Percentiles rank a stretch among this genome's conserved stretches.
These are phyloP conservation scores for Gynandropsis gynandra DNA, from an alignment of 345 rosid species.

Conservation along the genomic window DNA sequence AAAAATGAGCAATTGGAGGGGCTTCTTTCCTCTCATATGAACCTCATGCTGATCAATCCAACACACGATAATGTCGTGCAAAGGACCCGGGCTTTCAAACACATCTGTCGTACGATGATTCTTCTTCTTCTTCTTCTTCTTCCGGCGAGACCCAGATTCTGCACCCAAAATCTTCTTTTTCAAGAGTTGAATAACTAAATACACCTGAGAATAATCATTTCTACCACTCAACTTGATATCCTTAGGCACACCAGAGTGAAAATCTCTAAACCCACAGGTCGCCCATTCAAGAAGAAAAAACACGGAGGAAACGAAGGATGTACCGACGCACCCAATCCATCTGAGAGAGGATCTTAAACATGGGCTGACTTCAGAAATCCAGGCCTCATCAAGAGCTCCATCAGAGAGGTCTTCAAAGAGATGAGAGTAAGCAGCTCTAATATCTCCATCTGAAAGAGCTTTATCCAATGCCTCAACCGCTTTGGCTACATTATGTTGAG, in stretches of 20 bases:
- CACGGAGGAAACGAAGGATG: conserved; percentile 65
- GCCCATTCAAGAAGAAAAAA: conserved; percentile 99
- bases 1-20: conserved; percentile 60
- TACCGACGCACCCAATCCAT: conserved; percentile 64
- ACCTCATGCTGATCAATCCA: conserved; percentile 98
- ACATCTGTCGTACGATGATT: conserved; percentile 30
- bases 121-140: conserved; percentile 31
- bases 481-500: conserved; percentile 68
- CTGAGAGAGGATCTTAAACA: conserved; percentile 77
- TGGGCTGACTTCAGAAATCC: conserved; percentile 83
- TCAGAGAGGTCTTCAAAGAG: conserved; percentile 77
- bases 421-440: conserved; percentile 47
- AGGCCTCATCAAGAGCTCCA: conserved; percentile 63
- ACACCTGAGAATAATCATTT: conserved; percentile 73
- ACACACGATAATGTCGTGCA: conserved; percentile 93
- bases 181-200: conserved; percentile 69
- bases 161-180: conserved; percentile 61
- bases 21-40: conserved; percentile 62
- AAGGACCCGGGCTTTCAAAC: conserved; percentile 85
- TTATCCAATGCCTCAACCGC: conserved; percentile 87
- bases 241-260: conserved; percentile 50
- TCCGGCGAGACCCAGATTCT: conserved; percentile 27
- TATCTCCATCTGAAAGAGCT: conserved; percentile 74
- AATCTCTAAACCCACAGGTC: conserved; percentile 84
- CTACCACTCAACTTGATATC: conserved; percentile 72